phyloP scores from a whole-genome alignment of 805 yeast genomes.

The Wickerhamiella musiphila region DNA sequence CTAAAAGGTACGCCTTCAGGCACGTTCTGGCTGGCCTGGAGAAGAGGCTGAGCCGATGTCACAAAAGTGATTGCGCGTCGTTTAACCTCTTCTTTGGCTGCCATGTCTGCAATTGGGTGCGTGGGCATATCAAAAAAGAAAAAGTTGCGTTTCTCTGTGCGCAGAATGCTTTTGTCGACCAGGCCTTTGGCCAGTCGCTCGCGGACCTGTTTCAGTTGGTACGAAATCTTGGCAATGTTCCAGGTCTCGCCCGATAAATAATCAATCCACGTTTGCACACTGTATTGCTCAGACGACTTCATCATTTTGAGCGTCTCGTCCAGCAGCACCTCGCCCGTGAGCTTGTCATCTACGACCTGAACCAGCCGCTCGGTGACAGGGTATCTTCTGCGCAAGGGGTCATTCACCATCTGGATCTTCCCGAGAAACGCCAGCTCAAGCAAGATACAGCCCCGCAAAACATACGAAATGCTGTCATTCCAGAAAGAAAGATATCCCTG shows the following conservation, averaged over 20 bases:
- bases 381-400: constrained; percentile 77
- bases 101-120: constrained; percentile 80
- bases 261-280: constrained; percentile 86
- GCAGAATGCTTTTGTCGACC: constrained; percentile 88
- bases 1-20: constrained; percentile 52
- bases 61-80: constrained; percentile 54
- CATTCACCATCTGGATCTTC: constrained; percentile 75
- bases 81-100: constrained; percentile 66
- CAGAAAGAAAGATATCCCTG: constrained; percentile 95
- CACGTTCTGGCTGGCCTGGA: constrained; percentile 42
- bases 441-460: constrained; percentile 82
- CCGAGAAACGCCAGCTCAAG: constrained; percentile 86
- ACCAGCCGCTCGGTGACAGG: constrained; percentile 75
- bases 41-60: constrained; percentile 33
- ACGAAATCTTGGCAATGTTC: constrained; percentile 86
- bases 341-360: constrained; percentile 67
- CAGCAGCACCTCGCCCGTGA: constrained; percentile 87
- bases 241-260: constrained; percentile 86
- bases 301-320: constrained; percentile 88
- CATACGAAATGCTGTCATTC: constrained; percentile 95
- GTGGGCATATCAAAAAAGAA: constrained; percentile 96
- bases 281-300: constrained; percentile 65
- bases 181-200: constrained; percentile 92
- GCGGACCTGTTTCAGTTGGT: constrained; percentile 92
- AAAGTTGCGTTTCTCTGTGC: constrained; percentile 91